These are phyloP conservation scores for Pholiota microspora DNA, from an alignment of 768 basidiomycete species.

Conservation along the genomic window DNA sequence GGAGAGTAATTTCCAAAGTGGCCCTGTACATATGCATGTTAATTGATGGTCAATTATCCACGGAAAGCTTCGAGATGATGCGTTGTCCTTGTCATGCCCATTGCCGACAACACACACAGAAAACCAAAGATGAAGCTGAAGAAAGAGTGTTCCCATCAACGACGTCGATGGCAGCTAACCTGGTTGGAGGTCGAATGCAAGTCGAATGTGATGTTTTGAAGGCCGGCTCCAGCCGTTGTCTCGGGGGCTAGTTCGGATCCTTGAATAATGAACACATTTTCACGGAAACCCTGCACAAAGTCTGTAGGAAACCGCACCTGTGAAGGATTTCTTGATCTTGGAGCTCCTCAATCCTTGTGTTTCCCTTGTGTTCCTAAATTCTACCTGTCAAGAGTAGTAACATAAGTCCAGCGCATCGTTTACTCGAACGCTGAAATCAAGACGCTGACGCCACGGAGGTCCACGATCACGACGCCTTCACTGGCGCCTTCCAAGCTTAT, in stretches of 20 bases:
- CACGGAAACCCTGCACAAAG: too few relatives aligned
- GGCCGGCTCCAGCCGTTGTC: too few relatives aligned
- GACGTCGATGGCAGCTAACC: background rate
- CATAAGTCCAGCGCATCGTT: too few relatives aligned
- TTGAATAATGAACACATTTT: too few relatives aligned
- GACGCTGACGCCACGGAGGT: too few relatives aligned
- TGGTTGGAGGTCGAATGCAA: background rate
- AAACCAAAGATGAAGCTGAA: background rate
- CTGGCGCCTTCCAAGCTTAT: too few relatives aligned
- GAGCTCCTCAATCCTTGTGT: background rate
- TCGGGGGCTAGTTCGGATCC: background rate
- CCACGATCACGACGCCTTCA: too few relatives aligned
- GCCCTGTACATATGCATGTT: too few relatives aligned
- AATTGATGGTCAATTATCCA: conserved; percentile 14
- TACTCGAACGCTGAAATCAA: too few relatives aligned
- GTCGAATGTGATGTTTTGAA: too few relatives aligned
- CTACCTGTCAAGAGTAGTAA: background rate
- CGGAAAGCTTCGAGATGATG: background rate
- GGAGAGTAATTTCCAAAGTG: conserved; percentile 13
- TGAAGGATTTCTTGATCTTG: background rate
- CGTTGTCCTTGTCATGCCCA: conserved; percentile 6
- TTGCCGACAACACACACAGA: background rate
- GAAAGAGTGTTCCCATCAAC: background rate
- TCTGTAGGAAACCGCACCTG: too few relatives aligned
- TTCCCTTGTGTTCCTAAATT: background rate